Conservation (phyloP, 257 asterid genomes). For the Mitragyna speciosa region DNA sequence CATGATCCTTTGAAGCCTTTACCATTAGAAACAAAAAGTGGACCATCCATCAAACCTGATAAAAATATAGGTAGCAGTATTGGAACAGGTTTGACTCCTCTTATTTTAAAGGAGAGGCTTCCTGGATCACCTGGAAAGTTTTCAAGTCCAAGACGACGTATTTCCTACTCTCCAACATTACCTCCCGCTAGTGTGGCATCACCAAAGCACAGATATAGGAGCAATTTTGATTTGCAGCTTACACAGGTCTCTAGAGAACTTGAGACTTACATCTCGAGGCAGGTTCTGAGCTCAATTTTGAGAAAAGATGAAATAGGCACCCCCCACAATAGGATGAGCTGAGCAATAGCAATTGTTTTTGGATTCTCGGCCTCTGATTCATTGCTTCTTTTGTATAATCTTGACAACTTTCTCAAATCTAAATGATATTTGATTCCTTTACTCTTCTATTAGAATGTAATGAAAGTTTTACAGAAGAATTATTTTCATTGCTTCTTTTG, state of each 20-base stretch:
- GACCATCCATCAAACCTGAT: slow-evolving; percentile 54
- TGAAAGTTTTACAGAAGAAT: too few relatives aligned
- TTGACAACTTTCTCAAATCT: background rate
- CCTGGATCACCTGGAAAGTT: slow-evolving; percentile 49
- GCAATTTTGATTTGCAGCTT: slow-evolving; percentile 75
- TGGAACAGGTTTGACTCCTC: slow-evolving; percentile 36
- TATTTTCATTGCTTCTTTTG: too few relatives aligned
- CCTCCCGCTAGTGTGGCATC: slow-evolving; percentile 39
- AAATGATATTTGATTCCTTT: too few relatives aligned
- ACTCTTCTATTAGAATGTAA: too few relatives aligned
- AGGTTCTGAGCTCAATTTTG: slow-evolving; percentile 63
- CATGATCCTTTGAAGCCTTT: slow-evolving; percentile 62
- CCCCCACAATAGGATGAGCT: slow-evolving; percentile 41
- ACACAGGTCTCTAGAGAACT: slow-evolving; percentile 78
- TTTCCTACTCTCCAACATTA: slow-evolving; percentile 57
- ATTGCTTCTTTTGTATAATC: background rate
- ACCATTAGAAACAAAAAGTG: slow-evolving; percentile 70
- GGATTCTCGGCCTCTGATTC: slow-evolving; percentile 48
- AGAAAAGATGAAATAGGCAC: slow-evolving; percentile 51
- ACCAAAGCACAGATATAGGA: slow-evolving; percentile 58
- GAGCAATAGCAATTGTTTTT: background rate
- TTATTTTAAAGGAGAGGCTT: slow-evolving; percentile 38
- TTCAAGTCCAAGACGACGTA: slow-evolving; percentile 85
- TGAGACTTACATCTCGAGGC: slow-evolving; percentile 79
- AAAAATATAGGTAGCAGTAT: slow-evolving; percentile 21